These are phyloP conservation scores for Trypethelium eluteriae DNA, from an alignment of 495 filamentous ascomycete species.

Conservation along the genomic window DNA sequence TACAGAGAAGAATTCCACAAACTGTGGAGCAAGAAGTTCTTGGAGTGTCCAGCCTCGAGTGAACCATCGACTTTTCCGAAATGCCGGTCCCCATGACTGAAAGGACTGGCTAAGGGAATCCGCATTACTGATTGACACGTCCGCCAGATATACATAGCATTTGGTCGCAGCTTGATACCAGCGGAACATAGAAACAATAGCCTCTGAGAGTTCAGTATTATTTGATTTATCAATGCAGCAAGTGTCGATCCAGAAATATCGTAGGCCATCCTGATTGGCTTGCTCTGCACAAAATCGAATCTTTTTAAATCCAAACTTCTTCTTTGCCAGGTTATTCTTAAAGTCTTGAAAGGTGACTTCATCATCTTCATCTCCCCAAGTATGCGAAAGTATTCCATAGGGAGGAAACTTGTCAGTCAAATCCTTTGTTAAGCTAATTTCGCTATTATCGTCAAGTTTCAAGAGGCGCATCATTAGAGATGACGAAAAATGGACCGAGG, in stretches of 20 bases:
- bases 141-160: constrained; percentile 18
- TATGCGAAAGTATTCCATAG: constrained; percentile 24
- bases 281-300: constrained; percentile 17
- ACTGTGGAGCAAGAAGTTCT: constrained; percentile 14
- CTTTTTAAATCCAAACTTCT: constrained; percentile 18
- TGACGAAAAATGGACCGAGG: too few species aligned
- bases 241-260: constrained; percentile 18
- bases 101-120: background rate
- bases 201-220: constrained; percentile 14
- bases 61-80: constrained; percentile 18
- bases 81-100: background rate
- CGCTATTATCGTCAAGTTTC: constrained; percentile 11
- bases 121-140: constrained; percentile 9
- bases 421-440: constrained; percentile 16
- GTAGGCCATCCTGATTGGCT: background rate
- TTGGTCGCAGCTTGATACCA: constrained; percentile 14
- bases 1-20: constrained; percentile 15
- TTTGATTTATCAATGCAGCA: constrained; percentile 20
- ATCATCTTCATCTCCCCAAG: constrained; percentile 17
- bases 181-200: constrained; percentile 17
- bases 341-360: constrained; percentile 20
- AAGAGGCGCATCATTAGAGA: constrained; percentile 13
- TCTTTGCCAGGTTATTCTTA: background rate
- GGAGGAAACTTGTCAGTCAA: background rate
- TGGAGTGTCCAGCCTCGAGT: constrained; percentile 17